These are phyloP conservation scores for Beauveria caledonica DNA, from an alignment of 2,329 filamentous ascomycete species.

Conservation along the genomic window DNA sequence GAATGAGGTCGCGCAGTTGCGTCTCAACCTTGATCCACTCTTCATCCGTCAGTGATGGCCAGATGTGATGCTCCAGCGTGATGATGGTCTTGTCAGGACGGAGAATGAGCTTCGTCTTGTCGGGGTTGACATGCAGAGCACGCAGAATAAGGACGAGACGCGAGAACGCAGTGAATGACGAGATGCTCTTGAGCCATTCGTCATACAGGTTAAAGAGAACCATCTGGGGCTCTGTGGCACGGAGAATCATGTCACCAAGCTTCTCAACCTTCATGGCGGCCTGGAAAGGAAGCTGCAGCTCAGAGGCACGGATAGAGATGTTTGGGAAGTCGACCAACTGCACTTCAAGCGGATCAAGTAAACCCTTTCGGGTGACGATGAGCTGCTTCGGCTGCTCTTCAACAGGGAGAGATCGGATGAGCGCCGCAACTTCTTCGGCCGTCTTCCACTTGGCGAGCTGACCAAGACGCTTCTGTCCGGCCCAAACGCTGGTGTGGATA, in stretches of 20 bases:
- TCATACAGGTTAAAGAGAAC: slow-evolving; percentile 98
- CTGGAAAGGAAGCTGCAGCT: slow-evolving; percentile 95
- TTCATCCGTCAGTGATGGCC: slow-evolving; percentile 88
- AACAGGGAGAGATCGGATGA: slow-evolving; percentile 90
- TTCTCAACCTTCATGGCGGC: slow-evolving; percentile 99
- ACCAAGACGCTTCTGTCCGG: slow-evolving; percentile 96
- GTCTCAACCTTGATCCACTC: slow-evolving; percentile 99
- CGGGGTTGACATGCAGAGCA: slow-evolving; percentile 92
- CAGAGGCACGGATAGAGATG: slow-evolving; percentile 95
- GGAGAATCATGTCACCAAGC: slow-evolving; percentile 95
- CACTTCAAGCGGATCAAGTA: slow-evolving; percentile 93
- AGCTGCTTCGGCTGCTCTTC: slow-evolving; percentile 99
- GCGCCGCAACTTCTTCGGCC: slow-evolving; percentile 95
- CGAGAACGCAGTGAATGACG: slow-evolving; percentile 97
- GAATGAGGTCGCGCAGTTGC: slow-evolving; percentile 84
- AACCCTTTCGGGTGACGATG: slow-evolving; percentile 94
- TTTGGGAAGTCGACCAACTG: slow-evolving; percentile 98
- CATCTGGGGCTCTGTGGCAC: slow-evolving; percentile 99
- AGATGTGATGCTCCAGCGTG: slow-evolving; percentile 97
- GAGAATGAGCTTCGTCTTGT: slow-evolving; percentile 94
- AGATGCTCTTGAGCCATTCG: slow-evolving; percentile 97
- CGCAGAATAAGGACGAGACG: slow-evolving; percentile 87
- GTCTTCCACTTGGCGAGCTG: slow-evolving; percentile 99
- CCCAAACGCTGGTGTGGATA: slow-evolving; percentile 98
- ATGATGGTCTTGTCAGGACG: slow-evolving; percentile 97